phyloP scores from a whole-genome alignment of 257 asterid genomes.

The Coffea canephora region DNA sequence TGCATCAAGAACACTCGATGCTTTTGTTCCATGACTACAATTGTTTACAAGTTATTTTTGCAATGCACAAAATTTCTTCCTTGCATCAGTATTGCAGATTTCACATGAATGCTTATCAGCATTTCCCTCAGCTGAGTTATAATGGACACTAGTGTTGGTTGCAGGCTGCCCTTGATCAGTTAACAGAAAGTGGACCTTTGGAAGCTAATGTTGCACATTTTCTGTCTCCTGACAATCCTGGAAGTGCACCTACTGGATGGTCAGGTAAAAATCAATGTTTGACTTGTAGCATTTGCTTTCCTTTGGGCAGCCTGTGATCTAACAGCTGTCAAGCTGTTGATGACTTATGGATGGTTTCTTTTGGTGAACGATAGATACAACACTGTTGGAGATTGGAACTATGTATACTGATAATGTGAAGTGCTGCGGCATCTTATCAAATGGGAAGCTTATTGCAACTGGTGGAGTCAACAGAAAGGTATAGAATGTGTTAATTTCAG shows the following conservation, averaged over 20 bases:
- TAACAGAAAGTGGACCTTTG: conserved; percentile 13
- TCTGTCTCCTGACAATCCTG: conserved; percentile 21
- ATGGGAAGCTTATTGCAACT: conserved; percentile 36
- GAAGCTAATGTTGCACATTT: conserved; percentile 23
- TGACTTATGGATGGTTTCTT: neutral
- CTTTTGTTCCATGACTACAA: neutral
- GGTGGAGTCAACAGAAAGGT: conserved; percentile 28
- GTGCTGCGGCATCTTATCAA: conserved; percentile 28
- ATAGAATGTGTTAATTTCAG: neutral
- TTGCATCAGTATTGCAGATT: neutral
- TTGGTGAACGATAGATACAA: conserved; percentile 16
- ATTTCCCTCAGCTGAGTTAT: neutral
- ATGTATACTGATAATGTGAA: conserved; percentile 20
- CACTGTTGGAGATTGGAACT: conserved; percentile 24
- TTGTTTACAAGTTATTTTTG: no score
- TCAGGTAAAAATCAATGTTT: conserved; percentile 25
- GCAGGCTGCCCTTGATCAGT: conserved; percentile 29
- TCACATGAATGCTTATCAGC: neutral
- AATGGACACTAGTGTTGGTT: neutral
- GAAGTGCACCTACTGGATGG: conserved; percentile 7
- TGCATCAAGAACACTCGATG: no score
- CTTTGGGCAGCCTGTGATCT: conserved; percentile 2
- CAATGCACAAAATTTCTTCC: neutral
- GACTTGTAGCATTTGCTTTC: neutral
- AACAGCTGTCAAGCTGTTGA: neutral